Percentiles rank a stretch among this genome's conserved stretches.
These are phyloP conservation scores for Yamagishiella unicocca DNA, from an alignment of 139 green algal genomes.

Conservation along the genomic window DNA sequence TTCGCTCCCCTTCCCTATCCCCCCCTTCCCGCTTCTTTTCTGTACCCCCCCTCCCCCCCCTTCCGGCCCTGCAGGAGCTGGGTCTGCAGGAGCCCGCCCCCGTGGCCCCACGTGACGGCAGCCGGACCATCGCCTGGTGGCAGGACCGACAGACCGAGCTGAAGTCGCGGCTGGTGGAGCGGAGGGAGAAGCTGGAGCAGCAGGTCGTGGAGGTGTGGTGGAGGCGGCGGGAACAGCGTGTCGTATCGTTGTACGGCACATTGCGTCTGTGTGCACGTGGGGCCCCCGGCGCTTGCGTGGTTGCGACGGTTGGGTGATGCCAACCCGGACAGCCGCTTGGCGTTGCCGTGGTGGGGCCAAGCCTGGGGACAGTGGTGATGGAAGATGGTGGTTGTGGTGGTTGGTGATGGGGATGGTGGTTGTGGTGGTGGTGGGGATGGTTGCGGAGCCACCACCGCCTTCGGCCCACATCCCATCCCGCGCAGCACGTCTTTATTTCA, in stretches of 20 bases:
- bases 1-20: no score
- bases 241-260: background rate
- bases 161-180: constrained; percentile 8
- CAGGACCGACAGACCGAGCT: constrained; percentile 67
- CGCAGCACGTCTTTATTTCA: background rate
- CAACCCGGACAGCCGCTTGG: background rate
- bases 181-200: constrained; percentile 4
- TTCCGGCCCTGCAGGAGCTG: constrained; percentile 45
- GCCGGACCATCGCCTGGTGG: constrained; percentile 88
- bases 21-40: background rate
- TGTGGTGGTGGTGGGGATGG: no score
- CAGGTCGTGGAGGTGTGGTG: background rate
- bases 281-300: no score
- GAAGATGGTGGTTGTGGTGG: background rate
- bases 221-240: no score
- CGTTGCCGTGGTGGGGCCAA: background rate
- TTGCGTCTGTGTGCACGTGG: no score
- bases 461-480: no score
- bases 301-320: no score
- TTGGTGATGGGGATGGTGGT: background rate
- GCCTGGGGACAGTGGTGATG: background rate
- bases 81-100: constrained; percentile 49
- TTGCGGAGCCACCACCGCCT: no score
- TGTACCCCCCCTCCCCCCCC: background rate
- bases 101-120: constrained; percentile 48